A percentile compares a stretch with the other conserved stretches of the same genome.
Conservation (phyloP, 2,329 filamentous ascomycete genomes). For the Colletotrichum sublineola region DNA sequence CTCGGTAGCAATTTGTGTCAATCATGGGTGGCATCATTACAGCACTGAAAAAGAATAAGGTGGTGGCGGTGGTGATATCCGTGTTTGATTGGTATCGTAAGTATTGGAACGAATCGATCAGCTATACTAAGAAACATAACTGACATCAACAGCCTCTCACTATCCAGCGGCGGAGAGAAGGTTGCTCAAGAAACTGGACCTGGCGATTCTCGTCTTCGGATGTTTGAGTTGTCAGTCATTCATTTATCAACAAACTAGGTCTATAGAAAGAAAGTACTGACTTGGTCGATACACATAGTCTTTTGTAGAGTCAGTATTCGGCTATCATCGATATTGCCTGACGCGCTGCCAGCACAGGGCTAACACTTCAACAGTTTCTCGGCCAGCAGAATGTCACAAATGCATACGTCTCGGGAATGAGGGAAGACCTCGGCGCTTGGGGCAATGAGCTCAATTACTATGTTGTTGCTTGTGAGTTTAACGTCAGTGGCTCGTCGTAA, state of each 20-base stretch:
- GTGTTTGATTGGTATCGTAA: slow-evolving; percentile 50
- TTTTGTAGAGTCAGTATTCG: slow-evolving; percentile 38
- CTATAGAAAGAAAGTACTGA: background rate
- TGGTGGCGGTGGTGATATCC: slow-evolving; percentile 46
- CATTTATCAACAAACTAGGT: background rate
- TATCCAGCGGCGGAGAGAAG: slow-evolving; percentile 46
- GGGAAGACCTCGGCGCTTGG: slow-evolving; percentile 46
- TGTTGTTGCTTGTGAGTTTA: slow-evolving; percentile 36
- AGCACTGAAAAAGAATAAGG: slow-evolving; percentile 44
- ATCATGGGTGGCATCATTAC: slow-evolving; percentile 35
- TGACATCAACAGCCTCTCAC: slow-evolving; percentile 43
- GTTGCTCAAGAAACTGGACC: slow-evolving; percentile 47
- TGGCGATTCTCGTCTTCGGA: slow-evolving; percentile 43
- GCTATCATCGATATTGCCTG: accelerated
- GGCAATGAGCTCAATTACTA: slow-evolving; percentile 48
- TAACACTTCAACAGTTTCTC: slow-evolving; percentile 43
- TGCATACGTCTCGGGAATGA: slow-evolving; percentile 48
- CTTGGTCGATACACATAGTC: background rate
- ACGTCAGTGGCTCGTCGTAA: accelerated
- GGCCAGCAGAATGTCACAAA: slow-evolving; percentile 48
- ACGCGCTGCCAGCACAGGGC: no score
- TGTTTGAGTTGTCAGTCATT: slow-evolving; percentile 45
- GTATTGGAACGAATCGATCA: slow-evolving; percentile 10
- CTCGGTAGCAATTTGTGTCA: background rate
- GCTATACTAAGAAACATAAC: background rate